A percentile compares a stretch with the other conserved stretches of the same genome.
Evolutionary conservation across 768 basidiomycete genomes (phyloP).

Genomic region (Harrya chromipes): DNA sequence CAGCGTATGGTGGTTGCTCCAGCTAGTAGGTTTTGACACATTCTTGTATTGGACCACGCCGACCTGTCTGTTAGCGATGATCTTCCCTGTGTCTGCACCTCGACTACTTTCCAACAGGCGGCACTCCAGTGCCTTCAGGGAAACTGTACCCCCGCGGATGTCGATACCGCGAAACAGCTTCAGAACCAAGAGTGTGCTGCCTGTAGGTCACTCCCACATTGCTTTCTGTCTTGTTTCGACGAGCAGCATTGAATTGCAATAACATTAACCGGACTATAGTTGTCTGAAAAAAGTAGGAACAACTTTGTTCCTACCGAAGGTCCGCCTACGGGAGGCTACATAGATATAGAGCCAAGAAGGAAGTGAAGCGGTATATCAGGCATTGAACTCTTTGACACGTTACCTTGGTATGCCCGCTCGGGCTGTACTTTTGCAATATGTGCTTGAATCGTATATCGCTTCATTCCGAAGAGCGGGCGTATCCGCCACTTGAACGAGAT

Average conservation of each 20-base stretch:
- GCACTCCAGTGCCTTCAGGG: slow-evolving; percentile 32
- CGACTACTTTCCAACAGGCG: slow-evolving; percentile 34
- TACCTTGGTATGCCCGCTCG: slow-evolving; percentile 53
- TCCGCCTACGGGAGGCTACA: too few relatives aligned
- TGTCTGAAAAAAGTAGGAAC: too few relatives aligned
- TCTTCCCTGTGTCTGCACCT: slow-evolving; percentile 39
- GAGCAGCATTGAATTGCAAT: too few relatives aligned
- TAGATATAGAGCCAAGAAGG: too few relatives aligned
- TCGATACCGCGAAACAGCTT: slow-evolving; percentile 28
- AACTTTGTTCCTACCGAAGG: too few relatives aligned
- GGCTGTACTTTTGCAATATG: slow-evolving; percentile 47
- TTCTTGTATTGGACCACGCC: background rate
- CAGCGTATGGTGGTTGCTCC: background rate
- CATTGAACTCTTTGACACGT: background rate
- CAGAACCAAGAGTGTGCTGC: slow-evolving; percentile 33
- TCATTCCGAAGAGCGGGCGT: slow-evolving; percentile 48
- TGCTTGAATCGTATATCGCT: slow-evolving; percentile 53
- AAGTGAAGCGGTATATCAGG: too few relatives aligned
- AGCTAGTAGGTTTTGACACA: slow-evolving; percentile 14
- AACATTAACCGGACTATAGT: too few relatives aligned
- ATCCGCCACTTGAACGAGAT: slow-evolving; percentile 53
- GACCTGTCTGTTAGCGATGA: slow-evolving; percentile 31
- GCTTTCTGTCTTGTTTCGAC: too few relatives aligned
- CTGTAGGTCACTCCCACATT: slow-evolving; percentile 6
- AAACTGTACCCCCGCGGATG: slow-evolving; percentile 34